Percentiles rank a stretch among this genome's conserved stretches.
phyloP scores from a whole-genome alignment of 169 alveolate species.

The Amoebophrya sp. region DNA sequence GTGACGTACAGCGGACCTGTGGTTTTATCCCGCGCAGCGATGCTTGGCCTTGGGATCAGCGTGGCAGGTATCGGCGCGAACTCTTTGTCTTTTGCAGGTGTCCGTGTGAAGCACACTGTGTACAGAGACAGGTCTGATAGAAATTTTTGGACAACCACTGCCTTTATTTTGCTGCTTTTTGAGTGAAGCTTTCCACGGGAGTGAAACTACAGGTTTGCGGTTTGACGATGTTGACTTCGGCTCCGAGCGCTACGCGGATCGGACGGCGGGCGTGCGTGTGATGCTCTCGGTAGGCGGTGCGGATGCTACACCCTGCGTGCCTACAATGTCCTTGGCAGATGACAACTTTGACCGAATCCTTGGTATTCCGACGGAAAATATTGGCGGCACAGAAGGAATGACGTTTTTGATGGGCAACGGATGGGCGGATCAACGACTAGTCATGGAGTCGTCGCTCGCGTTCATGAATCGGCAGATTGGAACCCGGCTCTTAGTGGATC shows the following conservation, averaged over 20 bases:
- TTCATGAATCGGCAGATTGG: slow-evolving; percentile 6
- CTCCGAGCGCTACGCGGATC: not conserved
- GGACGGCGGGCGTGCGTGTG: not conserved
- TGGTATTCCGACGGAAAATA: not conserved
- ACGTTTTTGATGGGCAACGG: not conserved
- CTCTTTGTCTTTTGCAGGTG: not conserved
- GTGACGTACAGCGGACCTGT: not conserved
- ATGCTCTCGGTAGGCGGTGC: not conserved
- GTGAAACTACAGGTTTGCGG: not conserved
- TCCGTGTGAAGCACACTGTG: too few relatives aligned
- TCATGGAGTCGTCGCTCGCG: not conserved
- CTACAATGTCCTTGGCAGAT: not conserved
- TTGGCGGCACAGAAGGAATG: not conserved
- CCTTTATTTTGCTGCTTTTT: too few relatives aligned
- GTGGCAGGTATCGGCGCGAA: not conserved
- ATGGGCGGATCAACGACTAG: not conserved
- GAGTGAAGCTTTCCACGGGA: too few relatives aligned
- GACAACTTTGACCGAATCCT: not conserved
- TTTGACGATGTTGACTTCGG: not conserved
- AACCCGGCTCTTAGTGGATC: not conserved
- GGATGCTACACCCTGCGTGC: not conserved
- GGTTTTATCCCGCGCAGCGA: not conserved
- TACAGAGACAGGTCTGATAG: too few relatives aligned
- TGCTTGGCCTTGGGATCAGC: not conserved
- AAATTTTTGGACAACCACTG: too few relatives aligned